phyloP scores from a whole-genome alignment of 805 yeast species.

The Starmera quercuum region DNA sequence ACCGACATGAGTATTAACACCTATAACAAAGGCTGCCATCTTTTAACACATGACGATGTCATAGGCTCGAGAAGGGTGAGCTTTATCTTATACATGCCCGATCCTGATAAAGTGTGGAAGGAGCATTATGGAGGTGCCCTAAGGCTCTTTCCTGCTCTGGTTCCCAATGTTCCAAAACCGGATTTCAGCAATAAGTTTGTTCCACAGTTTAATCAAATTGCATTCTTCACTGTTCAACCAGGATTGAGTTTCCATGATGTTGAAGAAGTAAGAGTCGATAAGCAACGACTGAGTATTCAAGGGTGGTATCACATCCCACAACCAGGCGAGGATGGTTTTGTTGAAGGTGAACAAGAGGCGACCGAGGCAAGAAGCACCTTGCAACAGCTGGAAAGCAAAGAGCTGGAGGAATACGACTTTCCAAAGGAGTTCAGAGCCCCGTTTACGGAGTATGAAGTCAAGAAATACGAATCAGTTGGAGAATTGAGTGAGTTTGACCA shows the following conservation, averaged over 20 bases:
- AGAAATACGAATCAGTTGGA: slow-evolving; percentile 14
- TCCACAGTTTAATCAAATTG: slow-evolving; percentile 94
- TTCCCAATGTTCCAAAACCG: slow-evolving; percentile 82
- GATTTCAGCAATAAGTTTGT: slow-evolving; percentile 65
- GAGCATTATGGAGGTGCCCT: slow-evolving; percentile 91
- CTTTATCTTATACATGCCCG: slow-evolving; percentile 87
- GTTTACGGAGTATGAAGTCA: slow-evolving; percentile 31
- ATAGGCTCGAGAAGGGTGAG: slow-evolving; percentile 92
- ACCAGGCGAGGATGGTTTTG: slow-evolving; percentile 78
- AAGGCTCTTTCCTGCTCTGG: slow-evolving; percentile 76
- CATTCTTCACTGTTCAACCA: slow-evolving; percentile 93
- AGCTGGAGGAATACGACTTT: slow-evolving; percentile 70
- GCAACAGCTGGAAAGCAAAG: slow-evolving; percentile 71
- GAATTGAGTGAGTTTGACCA: slow-evolving; percentile 34
- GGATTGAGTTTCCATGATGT: slow-evolving; percentile 97
- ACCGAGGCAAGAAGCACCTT: slow-evolving; percentile 71
- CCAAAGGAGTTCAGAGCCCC: slow-evolving; percentile 56
- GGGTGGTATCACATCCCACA: slow-evolving; percentile 99
- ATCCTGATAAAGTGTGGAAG: slow-evolving; percentile 86
- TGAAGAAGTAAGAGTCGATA: slow-evolving; percentile 90
- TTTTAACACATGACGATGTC: slow-evolving; percentile 94
- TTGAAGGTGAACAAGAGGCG: slow-evolving; percentile 74
- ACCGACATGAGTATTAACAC: slow-evolving; percentile 92
- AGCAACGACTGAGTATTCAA: slow-evolving; percentile 85
- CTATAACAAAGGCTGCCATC: slow-evolving; percentile 88